A percentile compares a stretch with the other conserved stretches of the same genome.
phyloP scores from a whole-genome alignment of 1,284 basidiomycete species.

The Tilletia horrida region DNA sequence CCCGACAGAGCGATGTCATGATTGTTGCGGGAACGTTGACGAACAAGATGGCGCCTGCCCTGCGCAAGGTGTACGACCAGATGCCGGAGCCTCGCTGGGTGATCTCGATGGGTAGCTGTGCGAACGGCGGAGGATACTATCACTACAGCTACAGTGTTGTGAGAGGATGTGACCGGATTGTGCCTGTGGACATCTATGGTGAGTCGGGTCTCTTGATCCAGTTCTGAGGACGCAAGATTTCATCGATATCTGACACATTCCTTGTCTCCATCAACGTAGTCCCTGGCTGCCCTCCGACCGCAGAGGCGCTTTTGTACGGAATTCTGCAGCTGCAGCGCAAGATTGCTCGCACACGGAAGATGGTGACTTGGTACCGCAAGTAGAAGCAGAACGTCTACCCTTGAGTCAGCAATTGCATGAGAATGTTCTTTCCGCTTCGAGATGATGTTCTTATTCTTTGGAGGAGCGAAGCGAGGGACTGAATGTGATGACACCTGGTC shows the following conservation, averaged over 20 bases:
- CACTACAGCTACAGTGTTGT: constrained; percentile 99
- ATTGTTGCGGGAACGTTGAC: constrained; percentile 98
- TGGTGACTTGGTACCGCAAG: constrained; percentile 74
- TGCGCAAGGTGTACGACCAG: constrained; percentile 48
- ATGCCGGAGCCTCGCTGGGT: constrained; percentile 69
- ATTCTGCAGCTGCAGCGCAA: constrained; percentile 88
- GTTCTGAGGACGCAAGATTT: background rate
- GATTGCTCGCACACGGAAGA: constrained; percentile 86
- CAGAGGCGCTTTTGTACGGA: constrained; percentile 74
- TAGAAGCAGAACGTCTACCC: constrained; percentile 24
- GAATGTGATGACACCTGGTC: too few species aligned
- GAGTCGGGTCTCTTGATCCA: background rate
- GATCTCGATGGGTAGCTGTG: constrained; percentile 98
- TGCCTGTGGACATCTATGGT: constrained; percentile 81
- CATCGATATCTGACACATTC: constrained; percentile 55
- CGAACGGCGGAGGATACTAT: constrained; percentile 97
- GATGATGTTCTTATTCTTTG: too few species aligned
- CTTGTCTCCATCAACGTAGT: constrained; percentile 62
- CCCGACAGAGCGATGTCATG: constrained; percentile 97
- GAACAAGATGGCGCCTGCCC: constrained; percentile 94
- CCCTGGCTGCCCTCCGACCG: constrained; percentile 81
- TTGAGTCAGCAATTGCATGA: too few species aligned
- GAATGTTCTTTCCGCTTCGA: too few species aligned
- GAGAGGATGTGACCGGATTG: constrained; percentile 97
- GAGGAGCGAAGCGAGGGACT: too few species aligned